These are phyloP conservation scores for Wickerhamomyces xylosicus DNA, from an alignment of 805 yeast genomes.

Conservation along the genomic window DNA sequence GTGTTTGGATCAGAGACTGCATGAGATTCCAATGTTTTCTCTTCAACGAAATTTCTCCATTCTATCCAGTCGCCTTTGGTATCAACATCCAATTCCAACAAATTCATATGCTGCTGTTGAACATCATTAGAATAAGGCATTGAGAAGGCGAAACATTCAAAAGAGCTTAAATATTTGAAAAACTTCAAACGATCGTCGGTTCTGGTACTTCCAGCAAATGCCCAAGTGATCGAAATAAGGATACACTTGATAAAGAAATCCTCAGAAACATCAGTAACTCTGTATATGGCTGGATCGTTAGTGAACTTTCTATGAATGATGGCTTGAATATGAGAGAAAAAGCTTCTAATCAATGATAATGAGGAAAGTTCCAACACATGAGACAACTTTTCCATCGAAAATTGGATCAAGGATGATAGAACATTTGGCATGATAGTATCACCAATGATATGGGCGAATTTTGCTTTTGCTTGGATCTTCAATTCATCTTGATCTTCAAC, in stretches of 20 bases:
- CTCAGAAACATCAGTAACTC: neutral
- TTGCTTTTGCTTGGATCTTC: no score
- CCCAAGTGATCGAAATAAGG: conserved; percentile 41
- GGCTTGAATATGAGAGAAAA: conserved; percentile 3
- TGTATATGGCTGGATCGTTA: neutral
- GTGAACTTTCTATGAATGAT: neutral
- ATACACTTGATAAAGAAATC: conserved; percentile 10
- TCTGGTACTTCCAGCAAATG: conserved; percentile 50
- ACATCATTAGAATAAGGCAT: no score
- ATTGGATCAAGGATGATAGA: neutral
- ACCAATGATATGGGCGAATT: no score
- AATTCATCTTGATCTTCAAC: neutral
- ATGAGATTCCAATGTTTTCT: conserved; percentile 20
- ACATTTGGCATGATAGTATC: conserved; percentile 1
- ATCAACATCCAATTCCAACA: conserved; percentile 27
- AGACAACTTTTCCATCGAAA: neutral
- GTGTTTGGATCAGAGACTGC: conserved; percentile 48
- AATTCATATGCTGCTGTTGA: no score
- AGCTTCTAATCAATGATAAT: conserved; percentile 2
- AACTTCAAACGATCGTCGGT: conserved; percentile 28
- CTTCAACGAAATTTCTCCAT: conserved; percentile 38
- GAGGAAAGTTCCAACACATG: conserved; percentile 7
- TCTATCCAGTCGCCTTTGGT: conserved; percentile 45
- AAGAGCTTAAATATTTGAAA: conserved; percentile 18
- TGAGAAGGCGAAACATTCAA: conserved; percentile 13